These are phyloP conservation scores for Globisporangium nagaii DNA, from an alignment of 352 stramenopile species.

Conservation along the genomic window DNA sequence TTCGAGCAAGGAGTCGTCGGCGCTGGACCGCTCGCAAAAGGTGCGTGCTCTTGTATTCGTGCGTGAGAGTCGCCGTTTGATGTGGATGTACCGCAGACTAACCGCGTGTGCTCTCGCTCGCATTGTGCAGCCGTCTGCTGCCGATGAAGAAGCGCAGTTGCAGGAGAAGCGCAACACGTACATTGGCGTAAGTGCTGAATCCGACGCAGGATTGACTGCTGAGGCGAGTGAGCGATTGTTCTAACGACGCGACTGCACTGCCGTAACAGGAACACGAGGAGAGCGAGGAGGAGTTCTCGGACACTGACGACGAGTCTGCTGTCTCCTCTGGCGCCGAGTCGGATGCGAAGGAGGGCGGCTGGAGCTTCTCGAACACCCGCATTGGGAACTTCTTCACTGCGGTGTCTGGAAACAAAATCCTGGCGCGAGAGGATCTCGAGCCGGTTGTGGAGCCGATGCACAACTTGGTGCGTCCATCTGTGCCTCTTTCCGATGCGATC, in stretches of 20 bases:
- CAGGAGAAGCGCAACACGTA: conserved; percentile 71
- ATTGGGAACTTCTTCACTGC: conserved; percentile 78
- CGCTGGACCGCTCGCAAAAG: conserved; percentile 63
- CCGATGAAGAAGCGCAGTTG: conserved; percentile 69
- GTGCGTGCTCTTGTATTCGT: conserved; percentile 21
- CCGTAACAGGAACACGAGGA: conserved; percentile 51
- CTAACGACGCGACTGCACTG: not conserved
- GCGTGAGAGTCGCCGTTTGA: not conserved
- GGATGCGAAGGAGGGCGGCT: conserved; percentile 49
- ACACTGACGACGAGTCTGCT: conserved; percentile 68
- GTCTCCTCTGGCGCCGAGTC: conserved; percentile 65
- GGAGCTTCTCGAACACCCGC: conserved; percentile 80
- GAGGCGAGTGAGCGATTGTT: not conserved
- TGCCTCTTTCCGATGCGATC: not conserved
- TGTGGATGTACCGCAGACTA: too few relatives aligned
- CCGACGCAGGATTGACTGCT: not conserved
- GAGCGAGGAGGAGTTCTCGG: conserved; percentile 60
- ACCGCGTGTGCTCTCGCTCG: not conserved
- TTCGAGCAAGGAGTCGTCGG: conserved; percentile 75
- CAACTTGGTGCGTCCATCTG: conserved; percentile 53
- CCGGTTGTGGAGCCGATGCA: conserved; percentile 92
- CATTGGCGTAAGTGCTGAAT: conserved; percentile 57
- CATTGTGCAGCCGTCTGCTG: conserved; percentile 38
- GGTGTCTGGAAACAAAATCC: conserved; percentile 90
- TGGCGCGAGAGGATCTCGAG: conserved; percentile 91